Evolutionary conservation across 202 grass and related monocot genomes (phyloP), one percentile per base, ranked within the genome.

Genomic region (Schoenoplectus triqueter): DNA sequence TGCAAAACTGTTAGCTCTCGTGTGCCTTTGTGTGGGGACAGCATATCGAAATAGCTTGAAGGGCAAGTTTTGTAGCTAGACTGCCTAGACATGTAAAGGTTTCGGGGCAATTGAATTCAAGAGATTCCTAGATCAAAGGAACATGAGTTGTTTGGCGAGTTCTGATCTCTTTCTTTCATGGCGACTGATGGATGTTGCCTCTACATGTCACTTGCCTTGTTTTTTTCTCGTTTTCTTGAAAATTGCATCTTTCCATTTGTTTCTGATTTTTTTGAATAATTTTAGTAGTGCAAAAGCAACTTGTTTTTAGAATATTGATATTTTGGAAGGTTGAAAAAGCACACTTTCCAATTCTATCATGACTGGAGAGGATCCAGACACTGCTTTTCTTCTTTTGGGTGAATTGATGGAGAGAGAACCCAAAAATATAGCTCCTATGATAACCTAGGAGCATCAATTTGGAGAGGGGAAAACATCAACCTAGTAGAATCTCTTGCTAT

Each of bases 51-150:
- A 68, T 66, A 82, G 61, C 80, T 82, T 82, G 80, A 82, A 82
- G 54, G 80, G 62, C 45, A 83, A 83, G 80, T 83, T 54, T 83
- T 67, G 63, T 83, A 83, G 15, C 49, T 55, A 76, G 72, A 76
- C 49, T 76, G 22, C 48, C 48, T 81, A 81, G 15, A 10, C 65
- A 68, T 83, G 80, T 65, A 39, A 76, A 49, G 64, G 47, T 55
- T 83, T 66, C 6, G 3, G 64, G 68, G 19, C 21, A 44, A 68
- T 54, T 83, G 48, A 17, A 68, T 55, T 83, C 56, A 56, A 52
- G 64, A 83, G 80, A 69, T 83, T 69, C 80, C 47, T 83, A 69
- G 49, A 83, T 68, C 48, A 55, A 82, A 80, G n/a, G 20, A 46
- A 82, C 80, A 66, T 51, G 80, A 82, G 41, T 66, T 82, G 79